A percentile compares a stretch with the other conserved stretches of the same genome.
phyloP scores from a whole-genome alignment of 176 grass and related monocot species.

The Juncus inflexus region DNA sequence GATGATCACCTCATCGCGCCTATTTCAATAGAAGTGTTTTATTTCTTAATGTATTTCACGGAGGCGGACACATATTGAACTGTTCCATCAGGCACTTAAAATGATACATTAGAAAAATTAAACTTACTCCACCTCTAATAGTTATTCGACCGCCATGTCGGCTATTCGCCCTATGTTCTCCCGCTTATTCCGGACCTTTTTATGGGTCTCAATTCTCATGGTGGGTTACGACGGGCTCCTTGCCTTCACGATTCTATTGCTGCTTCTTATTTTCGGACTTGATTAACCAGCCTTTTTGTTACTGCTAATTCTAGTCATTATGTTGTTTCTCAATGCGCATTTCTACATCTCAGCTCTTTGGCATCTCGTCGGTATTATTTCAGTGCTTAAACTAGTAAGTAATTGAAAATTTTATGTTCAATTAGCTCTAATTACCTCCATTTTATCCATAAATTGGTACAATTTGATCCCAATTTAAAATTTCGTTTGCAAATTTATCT shows the following conservation, averaged over 20 bases:
- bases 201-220: conserved; percentile 82
- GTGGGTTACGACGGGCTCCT: conserved; percentile 62
- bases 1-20: too few species aligned
- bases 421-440: too few species aligned
- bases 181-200: conserved; percentile 78
- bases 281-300: conserved; percentile 5
- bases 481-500: too few species aligned
- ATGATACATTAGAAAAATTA: too few species aligned
- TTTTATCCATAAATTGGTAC: too few species aligned
- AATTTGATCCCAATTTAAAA: too few species aligned
- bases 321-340: conserved; percentile 69
- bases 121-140: too few species aligned
- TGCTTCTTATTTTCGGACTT: conserved; percentile 33
- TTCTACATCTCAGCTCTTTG: conserved; percentile 91
- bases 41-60: too few species aligned
- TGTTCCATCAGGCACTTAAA: too few species aligned
- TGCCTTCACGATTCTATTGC: conserved; percentile 38
- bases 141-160: conserved; percentile 51
- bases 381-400: conserved; percentile 77
- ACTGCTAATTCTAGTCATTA: conserved; percentile 33
- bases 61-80: too few species aligned
- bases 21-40: too few species aligned
- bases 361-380: conserved; percentile 92
- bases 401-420: neutral
- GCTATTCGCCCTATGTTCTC: conserved; percentile 65